Conservation (phyloP, 2,329 filamentous ascomycete species). For the Cladosporium sp. region DNA sequence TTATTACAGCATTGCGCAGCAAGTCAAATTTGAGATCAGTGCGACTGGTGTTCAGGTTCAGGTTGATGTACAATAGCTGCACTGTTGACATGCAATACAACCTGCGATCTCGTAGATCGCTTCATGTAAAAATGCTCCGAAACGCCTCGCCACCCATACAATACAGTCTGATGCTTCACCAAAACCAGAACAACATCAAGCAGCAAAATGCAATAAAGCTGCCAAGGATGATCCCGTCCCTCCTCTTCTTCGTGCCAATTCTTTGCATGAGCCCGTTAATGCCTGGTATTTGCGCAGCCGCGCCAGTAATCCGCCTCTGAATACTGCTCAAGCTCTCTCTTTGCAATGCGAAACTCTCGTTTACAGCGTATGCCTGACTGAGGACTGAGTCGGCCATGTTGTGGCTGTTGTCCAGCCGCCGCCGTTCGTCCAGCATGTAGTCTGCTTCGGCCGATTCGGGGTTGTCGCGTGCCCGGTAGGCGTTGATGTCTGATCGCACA, state of each 20-base stretch:
- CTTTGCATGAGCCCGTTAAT: conserved; percentile 87
- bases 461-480: conserved; percentile 69
- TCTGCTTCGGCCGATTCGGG: conserved; percentile 82
- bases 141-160: conserved; percentile 5
- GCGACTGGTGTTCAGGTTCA: background rate
- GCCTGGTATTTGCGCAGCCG: conserved; percentile 86
- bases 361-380: conserved; percentile 93
- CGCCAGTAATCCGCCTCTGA: conserved; percentile 82
- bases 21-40: too few species aligned
- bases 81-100: background rate
- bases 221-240: conserved; percentile 91
- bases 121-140: background rate
- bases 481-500: conserved; percentile 86
- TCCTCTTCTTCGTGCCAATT: conserved; percentile 90
- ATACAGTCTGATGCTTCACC: conserved; percentile 39
- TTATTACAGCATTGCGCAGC: too few species aligned
- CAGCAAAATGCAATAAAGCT: conserved; percentile 90
- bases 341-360: conserved; percentile 84
- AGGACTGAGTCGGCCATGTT: conserved; percentile 85
- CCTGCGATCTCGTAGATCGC: background rate
- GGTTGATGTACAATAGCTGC: background rate
- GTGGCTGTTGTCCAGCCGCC: conserved; percentile 82
- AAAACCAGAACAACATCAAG: conserved; percentile 75
- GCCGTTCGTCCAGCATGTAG: conserved; percentile 92
- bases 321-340: conserved; percentile 83